Evolutionary conservation across 805 yeast species (phyloP).

Genomic region (Saturnispora ahearnii): DNA sequence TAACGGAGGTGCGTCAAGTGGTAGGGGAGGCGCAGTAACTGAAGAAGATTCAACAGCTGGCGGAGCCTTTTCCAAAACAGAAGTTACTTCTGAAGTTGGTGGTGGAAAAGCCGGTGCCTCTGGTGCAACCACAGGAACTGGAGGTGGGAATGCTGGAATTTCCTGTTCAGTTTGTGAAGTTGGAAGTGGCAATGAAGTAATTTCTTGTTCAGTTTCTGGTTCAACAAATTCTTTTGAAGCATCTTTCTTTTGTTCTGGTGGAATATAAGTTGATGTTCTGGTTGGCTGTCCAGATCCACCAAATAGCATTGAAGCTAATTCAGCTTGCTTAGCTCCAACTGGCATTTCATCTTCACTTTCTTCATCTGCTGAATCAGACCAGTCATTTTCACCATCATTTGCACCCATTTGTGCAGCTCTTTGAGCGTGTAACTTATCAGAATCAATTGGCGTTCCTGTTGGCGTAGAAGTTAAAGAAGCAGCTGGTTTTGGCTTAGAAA

Average conservation of each 20-base stretch:
- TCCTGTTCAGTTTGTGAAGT: too few relatives aligned
- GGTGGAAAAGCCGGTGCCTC: constrained; percentile 10
- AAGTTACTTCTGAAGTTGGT: constrained; percentile 12
- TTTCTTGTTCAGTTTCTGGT: neutral
- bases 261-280: constrained; percentile 19
- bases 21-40: neutral
- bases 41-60: neutral
- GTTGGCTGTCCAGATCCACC: constrained; percentile 31
- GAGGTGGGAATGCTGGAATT: constrained; percentile 8
- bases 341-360: constrained; percentile 40
- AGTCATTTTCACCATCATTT: constrained; percentile 32
- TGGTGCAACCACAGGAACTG: constrained; percentile 9
- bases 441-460: constrained; percentile 35
- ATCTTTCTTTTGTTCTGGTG: constrained; percentile 5
- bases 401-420: constrained; percentile 62
- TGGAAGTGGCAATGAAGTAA: too few relatives aligned
- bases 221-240: neutral
- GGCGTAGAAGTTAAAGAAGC: neutral
- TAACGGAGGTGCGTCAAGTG: too few relatives aligned
- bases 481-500: constrained; percentile 41
- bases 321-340: constrained; percentile 44
- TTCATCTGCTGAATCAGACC: constrained; percentile 34
- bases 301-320: constrained; percentile 44
- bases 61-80: neutral
- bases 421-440: constrained; percentile 56